These are phyloP conservation scores for Chenopodium quinoa DNA, from an alignment of 148 eudicot genomes.

Conservation along the genomic window DNA sequence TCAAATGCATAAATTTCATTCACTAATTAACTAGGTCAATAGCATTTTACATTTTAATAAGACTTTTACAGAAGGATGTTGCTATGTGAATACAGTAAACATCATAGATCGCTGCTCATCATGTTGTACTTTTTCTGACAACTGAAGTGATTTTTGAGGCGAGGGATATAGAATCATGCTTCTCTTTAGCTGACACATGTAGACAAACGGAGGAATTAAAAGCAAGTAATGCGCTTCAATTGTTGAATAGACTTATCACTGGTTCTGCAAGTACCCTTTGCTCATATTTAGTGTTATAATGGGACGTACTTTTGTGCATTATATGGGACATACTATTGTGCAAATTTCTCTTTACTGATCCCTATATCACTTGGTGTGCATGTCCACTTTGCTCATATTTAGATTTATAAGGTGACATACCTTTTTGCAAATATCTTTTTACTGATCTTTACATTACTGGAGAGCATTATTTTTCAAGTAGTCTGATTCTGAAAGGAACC, in stretches of 20 bases:
- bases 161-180: not conserved
- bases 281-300: not conserved
- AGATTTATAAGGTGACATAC: not conserved
- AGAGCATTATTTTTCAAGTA: not conserved
- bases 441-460: not conserved
- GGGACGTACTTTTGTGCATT: not conserved
- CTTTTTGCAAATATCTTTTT: too few relatives aligned
- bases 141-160: not conserved
- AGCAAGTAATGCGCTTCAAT: not conserved
- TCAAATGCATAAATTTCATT: too few relatives aligned
- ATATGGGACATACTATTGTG: not conserved
- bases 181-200: not conserved
- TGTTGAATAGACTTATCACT: not conserved
- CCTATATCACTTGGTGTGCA: not conserved
- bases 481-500: not conserved
- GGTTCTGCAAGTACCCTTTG: not conserved
- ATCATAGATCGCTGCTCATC: too few relatives aligned
- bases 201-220: not conserved
- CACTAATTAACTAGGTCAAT: too few relatives aligned
- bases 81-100: too few relatives aligned
- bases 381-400: not conserved
- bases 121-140: not conserved
- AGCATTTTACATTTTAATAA: too few relatives aligned
- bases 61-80: too few relatives aligned
- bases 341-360: too few relatives aligned